Evolutionary conservation across 805 yeast species (phyloP), one percentile per base, ranked within the genome.

Genomic region (Groenewaldozyma salmanticensis): DNA sequence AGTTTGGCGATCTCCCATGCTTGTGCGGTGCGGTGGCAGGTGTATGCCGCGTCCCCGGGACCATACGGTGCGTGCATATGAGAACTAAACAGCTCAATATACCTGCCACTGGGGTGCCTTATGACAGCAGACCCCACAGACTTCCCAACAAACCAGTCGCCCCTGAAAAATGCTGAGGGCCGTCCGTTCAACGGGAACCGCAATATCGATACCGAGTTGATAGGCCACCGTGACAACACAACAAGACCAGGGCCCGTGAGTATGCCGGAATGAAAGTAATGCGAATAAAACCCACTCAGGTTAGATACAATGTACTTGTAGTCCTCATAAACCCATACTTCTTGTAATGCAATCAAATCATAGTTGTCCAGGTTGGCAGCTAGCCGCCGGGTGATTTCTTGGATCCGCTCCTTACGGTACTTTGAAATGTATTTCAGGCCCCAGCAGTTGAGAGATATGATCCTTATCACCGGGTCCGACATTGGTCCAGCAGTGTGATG

Each of bases 1-100:
- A 87, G 45, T 39, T 75, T 72, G 27, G 92, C 72, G 58, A 92
- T 74, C 58, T 88, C 96, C 97, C 97, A 92, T 1, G 97, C 96
- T 61, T 92, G 98, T 43, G 92, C 75, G 0, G 96, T 79, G 37
- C 98, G 67, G 56, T 92, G 97, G 51, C 95, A 83, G 2, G 78
- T 67, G 56, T 92, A 92, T 2, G 88, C 81, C 2, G 94, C 94
- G 59, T 87, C 95, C 2, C 97, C 97, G 0, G 66, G 61, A 1
- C 92, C 71, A 55, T 92, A 92, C 0, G 98, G 98, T 1, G 98
- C 98, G 60, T 92, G 98, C 92, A 92, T 81, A 59, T 92, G 98
- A 15, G 95, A 79, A 55, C 88, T 90, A 54, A 92, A 64, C 4
- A 92, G 62, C 2, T 94, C 96, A 32, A 92, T 64, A 1, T 71